These are phyloP conservation scores for Globisporangium paddicum DNA, from an alignment of 352 stramenopile species.

Conservation along the genomic window DNA sequence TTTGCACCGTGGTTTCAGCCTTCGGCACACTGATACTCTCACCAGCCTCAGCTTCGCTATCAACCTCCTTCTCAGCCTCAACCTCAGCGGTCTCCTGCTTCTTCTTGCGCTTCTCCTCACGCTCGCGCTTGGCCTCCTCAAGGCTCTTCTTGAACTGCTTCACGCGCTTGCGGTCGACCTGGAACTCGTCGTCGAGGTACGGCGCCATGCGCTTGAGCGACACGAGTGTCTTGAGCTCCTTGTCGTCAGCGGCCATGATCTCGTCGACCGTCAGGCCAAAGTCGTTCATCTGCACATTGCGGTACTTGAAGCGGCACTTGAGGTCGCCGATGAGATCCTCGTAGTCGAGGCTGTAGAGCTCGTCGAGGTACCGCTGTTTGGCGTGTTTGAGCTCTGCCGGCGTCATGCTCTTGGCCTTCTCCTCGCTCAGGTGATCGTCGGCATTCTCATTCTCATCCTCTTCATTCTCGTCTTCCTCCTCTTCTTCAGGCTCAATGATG, in stretches of 20 bases:
- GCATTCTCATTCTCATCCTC: constrained; percentile 52
- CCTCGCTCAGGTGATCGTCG: constrained; percentile 35
- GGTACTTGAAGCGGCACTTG: constrained; percentile 98
- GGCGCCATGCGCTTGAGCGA: constrained; percentile 96
- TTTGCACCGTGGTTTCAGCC: constrained; percentile 17
- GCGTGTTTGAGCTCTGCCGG: constrained; percentile 62
- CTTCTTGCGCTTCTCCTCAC: constrained; percentile 28
- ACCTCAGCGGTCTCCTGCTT: constrained; percentile 15
- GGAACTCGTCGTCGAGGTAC: constrained; percentile 88
- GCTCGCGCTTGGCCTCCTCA: constrained; percentile 32
- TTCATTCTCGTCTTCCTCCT: constrained; percentile 23
- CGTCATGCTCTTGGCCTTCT: constrained; percentile 45
- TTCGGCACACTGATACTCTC: constrained; percentile 2
- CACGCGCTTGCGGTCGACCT: constrained; percentile 62
- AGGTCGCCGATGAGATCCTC: constrained; percentile 98
- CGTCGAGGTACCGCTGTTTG: constrained; percentile 93
- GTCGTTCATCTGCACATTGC: constrained; percentile 91
- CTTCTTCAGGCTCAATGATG: constrained; percentile 17
- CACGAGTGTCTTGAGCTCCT: constrained; percentile 95
- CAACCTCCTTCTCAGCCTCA: constrained; percentile 3
- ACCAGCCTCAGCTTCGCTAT: background rate
- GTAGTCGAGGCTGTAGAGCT: constrained; percentile 98
- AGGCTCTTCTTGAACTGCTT: constrained; percentile 73
- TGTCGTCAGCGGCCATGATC: constrained; percentile 96
- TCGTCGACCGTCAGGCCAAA: constrained; percentile 97